phyloP scores from a whole-genome alignment of 1,284 basidiomycete genomes.

The Takashimella tepidaria region DNA sequence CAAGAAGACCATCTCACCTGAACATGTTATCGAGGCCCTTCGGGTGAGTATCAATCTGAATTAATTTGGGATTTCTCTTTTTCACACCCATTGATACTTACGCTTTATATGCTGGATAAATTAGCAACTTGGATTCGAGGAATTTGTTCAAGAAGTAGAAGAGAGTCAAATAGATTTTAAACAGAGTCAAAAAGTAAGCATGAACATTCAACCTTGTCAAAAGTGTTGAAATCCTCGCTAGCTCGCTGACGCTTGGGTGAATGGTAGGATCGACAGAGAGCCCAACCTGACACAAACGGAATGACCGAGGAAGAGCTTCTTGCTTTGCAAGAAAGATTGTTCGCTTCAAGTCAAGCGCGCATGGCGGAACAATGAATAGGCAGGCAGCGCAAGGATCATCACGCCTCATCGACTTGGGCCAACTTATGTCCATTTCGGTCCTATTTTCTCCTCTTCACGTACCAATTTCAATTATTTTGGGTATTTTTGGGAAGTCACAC shows the following conservation, averaged over 20 bases:
- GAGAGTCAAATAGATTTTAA: conserved; percentile 73
- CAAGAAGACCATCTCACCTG: conserved; percentile 99
- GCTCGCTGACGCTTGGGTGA: not conserved
- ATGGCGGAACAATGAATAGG: conserved; percentile 46
- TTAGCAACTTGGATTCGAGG: conserved; percentile 69
- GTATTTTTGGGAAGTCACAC: too few species aligned
- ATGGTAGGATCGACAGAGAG: conserved; percentile 61
- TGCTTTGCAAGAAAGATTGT: conserved; percentile 81
- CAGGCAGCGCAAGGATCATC: too few species aligned
- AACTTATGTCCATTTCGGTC: too few species aligned
- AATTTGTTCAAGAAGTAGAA: conserved; percentile 90
- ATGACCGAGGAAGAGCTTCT: conserved; percentile 86
- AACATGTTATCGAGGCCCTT: conserved; percentile 89
- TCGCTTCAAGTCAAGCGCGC: conserved; percentile 70
- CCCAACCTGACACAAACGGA: conserved; percentile 83
- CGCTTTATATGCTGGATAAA: too few species aligned
- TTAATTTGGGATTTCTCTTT: too few species aligned
- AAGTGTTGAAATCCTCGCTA: not conserved
- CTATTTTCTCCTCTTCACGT: too few species aligned
- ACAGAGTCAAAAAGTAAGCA: conserved; percentile 34
- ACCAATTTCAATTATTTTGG: too few species aligned
- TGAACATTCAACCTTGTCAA: not conserved
- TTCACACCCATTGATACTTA: too few species aligned
- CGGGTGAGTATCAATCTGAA: conserved; percentile 64
- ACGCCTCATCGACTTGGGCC: too few species aligned